A percentile compares a stretch with the other conserved stretches of the same genome.
phyloP scores from a whole-genome alignment of 1,139 yeast species.

The Lizanozyma gosingica region DNA sequence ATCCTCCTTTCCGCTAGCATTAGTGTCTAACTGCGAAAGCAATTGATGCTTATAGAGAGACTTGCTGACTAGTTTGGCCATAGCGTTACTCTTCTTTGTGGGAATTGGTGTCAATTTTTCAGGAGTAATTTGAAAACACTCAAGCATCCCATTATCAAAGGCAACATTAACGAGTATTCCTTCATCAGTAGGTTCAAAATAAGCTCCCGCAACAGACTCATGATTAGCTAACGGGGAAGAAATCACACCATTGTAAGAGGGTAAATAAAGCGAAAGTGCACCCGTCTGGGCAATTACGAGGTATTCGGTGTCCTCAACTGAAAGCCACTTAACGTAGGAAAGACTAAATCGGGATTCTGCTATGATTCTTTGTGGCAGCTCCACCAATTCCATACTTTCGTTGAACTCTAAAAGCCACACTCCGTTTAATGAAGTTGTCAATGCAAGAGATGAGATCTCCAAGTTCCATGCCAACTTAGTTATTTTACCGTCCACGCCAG shows the following conservation, averaged over 20 bases:
- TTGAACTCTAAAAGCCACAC: background rate
- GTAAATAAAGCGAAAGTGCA: background rate
- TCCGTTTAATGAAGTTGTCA: background rate
- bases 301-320: background rate
- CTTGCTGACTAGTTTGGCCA: background rate
- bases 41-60: background rate
- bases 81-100: background rate
- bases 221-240: background rate
- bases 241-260: too few relatives aligned
- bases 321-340: background rate
- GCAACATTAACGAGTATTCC: background rate
- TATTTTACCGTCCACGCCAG: background rate
- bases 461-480: background rate
- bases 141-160: background rate
- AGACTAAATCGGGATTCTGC: background rate
- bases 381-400: background rate
- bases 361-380: background rate
- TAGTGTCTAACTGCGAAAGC: background rate
- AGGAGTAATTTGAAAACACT: background rate
- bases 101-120: background rate
- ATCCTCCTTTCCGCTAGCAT: constrained; percentile 6
- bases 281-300: background rate
- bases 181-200: background rate
- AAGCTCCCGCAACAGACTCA: background rate
- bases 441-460: background rate